These are phyloP conservation scores for Westerdykella aurantiaca DNA, from an alignment of 2,329 filamentous ascomycete genomes.

Conservation along the genomic window DNA sequence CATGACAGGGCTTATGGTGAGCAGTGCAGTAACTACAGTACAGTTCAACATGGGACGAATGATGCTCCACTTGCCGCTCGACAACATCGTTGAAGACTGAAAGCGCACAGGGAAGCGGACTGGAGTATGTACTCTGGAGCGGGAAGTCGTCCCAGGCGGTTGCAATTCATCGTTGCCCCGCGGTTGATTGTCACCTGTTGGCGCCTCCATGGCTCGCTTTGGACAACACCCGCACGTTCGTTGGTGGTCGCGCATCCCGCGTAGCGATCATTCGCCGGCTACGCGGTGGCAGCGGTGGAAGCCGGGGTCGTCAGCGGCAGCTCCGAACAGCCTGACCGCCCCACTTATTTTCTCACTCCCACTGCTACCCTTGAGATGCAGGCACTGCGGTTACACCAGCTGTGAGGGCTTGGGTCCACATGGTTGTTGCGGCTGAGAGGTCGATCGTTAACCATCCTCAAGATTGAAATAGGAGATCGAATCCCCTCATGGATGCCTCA, in stretches of 20 bases:
- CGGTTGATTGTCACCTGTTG: slow-evolving; percentile 23
- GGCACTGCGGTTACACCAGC: slow-evolving; percentile 16
- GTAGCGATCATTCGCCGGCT: slow-evolving; percentile 18
- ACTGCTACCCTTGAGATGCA: slow-evolving; percentile 15
- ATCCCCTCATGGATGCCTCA: slow-evolving; percentile 23
- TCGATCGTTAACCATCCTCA: not conserved
- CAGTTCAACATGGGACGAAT: slow-evolving; percentile 6
- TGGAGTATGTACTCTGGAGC: slow-evolving; percentile 13
- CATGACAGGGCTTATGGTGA: not conserved
- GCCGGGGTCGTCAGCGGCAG: slow-evolving; percentile 26
- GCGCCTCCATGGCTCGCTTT: slow-evolving; percentile 5
- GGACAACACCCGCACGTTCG: not conserved
- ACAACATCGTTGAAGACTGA: too few relatives aligned
- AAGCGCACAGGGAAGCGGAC: slow-evolving; percentile 6
- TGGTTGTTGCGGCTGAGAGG: slow-evolving; percentile 28
- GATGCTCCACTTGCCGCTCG: slow-evolving; percentile 8
- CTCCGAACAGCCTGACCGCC: slow-evolving; percentile 31
- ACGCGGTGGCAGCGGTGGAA: slow-evolving; percentile 3
- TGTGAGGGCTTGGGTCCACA: slow-evolving; percentile 20
- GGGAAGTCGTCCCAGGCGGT: slow-evolving; percentile 3
- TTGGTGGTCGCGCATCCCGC: slow-evolving; percentile 14
- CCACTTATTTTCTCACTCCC: slow-evolving; percentile 29
- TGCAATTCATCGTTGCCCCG: slow-evolving; percentile 5
- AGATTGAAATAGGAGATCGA: not conserved
- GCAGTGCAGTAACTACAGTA: too few relatives aligned